Base-by-base conservation (phyloP, 2,329 filamentous ascomycete genomes). In the Massarina eburnea region DNA sequence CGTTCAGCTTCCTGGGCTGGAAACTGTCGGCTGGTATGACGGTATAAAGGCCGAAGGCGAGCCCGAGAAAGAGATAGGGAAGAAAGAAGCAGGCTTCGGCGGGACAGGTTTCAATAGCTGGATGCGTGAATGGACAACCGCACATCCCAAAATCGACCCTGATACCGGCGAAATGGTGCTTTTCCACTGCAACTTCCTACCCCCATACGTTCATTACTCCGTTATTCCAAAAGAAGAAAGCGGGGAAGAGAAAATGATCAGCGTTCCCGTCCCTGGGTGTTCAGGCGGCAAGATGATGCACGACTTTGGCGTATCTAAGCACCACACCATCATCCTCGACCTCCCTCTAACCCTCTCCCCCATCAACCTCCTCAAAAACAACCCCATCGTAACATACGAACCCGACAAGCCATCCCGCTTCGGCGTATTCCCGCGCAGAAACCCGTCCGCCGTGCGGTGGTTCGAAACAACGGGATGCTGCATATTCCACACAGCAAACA, bases 401-500 rank as follows among this genome's bases (percentile, higher is more conserved):
- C 71, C 79, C 0, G 69, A 73, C 2, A 77, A 76, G 9, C 72
- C 71, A 1, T 81, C 85, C 1, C 77, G 85, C 3, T 88, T 87
- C 51, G 85, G 85, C 0, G 73, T 88, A 1, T 88, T 89, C 50
- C 84, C 84, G 9, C 76, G 85, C 3, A 77, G 80, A 43, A 60
- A 75, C 10, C 84, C 85, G 1, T 62, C 78, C 1, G 68, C 72
- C 1, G 75, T 86, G 2, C 75, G 76, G 8, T 89, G 85, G 84
- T 88, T 85, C 49, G 79, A 85, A 65, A 87, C 84, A 0, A 78
- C 79, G 9, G 75, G 82, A 5, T 88, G 83, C 56, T 83, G 83
- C 55, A 85, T 89, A 35, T 87, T 88, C 50, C 86, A 89, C 57
- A 86, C 84, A 0, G 85, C 83, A 1, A 88, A 87, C 54, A 80